A percentile compares a stretch with the other conserved stretches of the same genome.
Evolutionary conservation across 2,329 filamentous ascomycete species (phyloP).

Genomic region (Clarireedia homoeocarpa): DNA sequence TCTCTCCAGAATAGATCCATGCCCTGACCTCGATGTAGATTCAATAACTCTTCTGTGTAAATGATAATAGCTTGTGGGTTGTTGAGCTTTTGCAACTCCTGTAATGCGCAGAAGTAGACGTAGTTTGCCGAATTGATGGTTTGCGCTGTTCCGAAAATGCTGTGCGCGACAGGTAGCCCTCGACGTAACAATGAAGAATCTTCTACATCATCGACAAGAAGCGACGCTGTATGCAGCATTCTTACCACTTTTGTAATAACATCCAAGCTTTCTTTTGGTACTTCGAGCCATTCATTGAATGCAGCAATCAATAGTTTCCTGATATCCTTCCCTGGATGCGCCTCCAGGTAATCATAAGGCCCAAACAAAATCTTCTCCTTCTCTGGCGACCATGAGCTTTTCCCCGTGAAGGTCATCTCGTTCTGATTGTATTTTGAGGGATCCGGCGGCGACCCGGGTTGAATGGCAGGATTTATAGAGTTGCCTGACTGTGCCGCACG

Average conservation of each 20-base stretch:
- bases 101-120: conserved; percentile 73
- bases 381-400: conserved; percentile 52
- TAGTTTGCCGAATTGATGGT: conserved; percentile 91
- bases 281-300: conserved; percentile 74
- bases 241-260: conserved; percentile 73
- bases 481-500: conserved; percentile 12
- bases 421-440: conserved; percentile 23
- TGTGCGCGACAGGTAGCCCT: conserved; percentile 74
- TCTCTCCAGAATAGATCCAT: conserved; percentile 91
- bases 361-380: conserved; percentile 73
- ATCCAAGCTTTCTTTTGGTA: conserved; percentile 60
- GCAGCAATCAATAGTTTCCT: conserved; percentile 70
- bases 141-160: conserved; percentile 77
- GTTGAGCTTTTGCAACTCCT: conserved; percentile 63
- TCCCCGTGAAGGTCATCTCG: conserved; percentile 27
- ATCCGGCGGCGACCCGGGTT: conserved; percentile 15
- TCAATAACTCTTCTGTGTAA: conserved; percentile 75
- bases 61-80: conserved; percentile 61
- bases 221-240: conserved; percentile 78
- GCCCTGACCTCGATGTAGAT: conserved; percentile 79
- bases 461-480: conserved; percentile 22
- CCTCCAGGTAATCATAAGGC: conserved; percentile 73
- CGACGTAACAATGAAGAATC: conserved; percentile 70
- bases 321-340: conserved; percentile 78
- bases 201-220: conserved; percentile 84